phyloP scores from a whole-genome alignment of 129 eudicot species.

The Arctium minus region DNA sequence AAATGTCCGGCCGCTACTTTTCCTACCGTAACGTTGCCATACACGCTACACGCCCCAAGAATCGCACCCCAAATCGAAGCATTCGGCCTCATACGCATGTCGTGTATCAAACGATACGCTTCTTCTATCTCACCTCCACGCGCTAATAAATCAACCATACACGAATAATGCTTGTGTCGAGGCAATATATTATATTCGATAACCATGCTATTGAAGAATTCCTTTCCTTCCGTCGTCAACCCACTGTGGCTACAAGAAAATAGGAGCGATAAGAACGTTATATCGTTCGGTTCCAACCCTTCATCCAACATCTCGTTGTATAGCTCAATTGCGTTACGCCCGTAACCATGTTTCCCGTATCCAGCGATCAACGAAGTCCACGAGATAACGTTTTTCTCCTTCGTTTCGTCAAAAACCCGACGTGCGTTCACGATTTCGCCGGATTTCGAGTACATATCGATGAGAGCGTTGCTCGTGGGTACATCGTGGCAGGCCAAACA shows the following conservation, averaged over 20 bases:
- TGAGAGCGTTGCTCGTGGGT: constrained; percentile 59
- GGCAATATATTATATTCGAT: constrained; percentile 48
- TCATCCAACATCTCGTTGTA: constrained; percentile 52
- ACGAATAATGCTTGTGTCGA: constrained; percentile 61
- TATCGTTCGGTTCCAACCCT: constrained; percentile 57
- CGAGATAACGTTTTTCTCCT: constrained; percentile 54
- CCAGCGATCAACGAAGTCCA: constrained; percentile 81
- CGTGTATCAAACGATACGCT: constrained; percentile 40
- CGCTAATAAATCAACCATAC: constrained; percentile 71
- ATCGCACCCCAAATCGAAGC: constrained; percentile 63
- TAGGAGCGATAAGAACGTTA: constrained; percentile 61
- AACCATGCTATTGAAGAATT: constrained; percentile 47
- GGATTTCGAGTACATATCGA: constrained; percentile 76
- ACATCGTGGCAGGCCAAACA: constrained; percentile 34
- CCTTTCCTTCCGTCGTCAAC: constrained; percentile 46
- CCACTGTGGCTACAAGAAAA: constrained; percentile 79
- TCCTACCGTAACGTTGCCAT: constrained; percentile 50
- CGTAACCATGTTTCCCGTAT: constrained; percentile 59
- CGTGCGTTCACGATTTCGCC: constrained; percentile 52
- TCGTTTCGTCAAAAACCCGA: constrained; percentile 48
- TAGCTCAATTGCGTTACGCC: constrained; percentile 41
- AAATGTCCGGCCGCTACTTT: constrained; percentile 50
- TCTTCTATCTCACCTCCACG: constrained; percentile 67
- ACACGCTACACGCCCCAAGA: constrained; percentile 63
- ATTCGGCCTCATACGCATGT: constrained; percentile 44